Evolutionary conservation across 2,329 filamentous ascomycete species (phyloP).

Genomic region (Neoascochyta sp.): DNA sequence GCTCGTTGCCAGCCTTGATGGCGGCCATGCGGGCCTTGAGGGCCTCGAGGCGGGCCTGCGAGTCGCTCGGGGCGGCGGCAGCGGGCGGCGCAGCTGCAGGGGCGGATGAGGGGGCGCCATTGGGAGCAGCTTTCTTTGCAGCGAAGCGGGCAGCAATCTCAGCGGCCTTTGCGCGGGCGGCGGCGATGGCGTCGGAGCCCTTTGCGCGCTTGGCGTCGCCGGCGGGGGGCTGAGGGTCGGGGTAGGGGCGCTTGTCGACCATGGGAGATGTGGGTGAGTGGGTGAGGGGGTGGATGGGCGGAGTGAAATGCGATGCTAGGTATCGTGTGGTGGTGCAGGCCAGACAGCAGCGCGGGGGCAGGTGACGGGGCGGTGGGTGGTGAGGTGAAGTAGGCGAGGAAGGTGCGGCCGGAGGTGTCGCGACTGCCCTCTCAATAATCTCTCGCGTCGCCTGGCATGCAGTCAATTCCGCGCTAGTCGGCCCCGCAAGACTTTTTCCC

Average conservation of each 20-base stretch:
- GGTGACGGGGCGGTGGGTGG: conserved; percentile 9
- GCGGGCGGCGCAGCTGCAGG: conserved; percentile 11
- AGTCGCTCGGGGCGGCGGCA: conserved; percentile 7
- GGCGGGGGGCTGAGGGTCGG: conserved; percentile 30
- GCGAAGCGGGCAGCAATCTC: conserved; percentile 35
- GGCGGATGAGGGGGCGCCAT: conserved; percentile 13
- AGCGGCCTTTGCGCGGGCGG: conserved; percentile 33
- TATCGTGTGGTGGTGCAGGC: conserved; percentile 7
- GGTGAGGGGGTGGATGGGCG: conserved; percentile 1
- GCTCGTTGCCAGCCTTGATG: conserved; percentile 60
- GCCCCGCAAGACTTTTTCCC: no score
- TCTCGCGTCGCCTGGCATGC: no score
- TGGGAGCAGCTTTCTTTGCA: conserved; percentile 19
- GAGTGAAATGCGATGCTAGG: conserved; percentile 5
- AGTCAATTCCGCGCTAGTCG: no score
- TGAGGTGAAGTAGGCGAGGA: conserved; percentile 5
- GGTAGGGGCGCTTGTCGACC: conserved; percentile 44
- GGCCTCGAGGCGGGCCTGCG: conserved; percentile 11
- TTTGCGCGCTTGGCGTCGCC: conserved; percentile 40
- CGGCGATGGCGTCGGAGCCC: conserved; percentile 29
- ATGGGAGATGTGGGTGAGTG: conserved; percentile 21
- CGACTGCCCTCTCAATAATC: no score
- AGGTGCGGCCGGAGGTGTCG: conserved; percentile 1
- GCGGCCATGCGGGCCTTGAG: conserved; percentile 28
- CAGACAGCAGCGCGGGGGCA: not conserved